Percentiles rank a stretch among this genome's conserved stretches.
Evolutionary conservation across 1,284 basidiomycete species (phyloP).

Genomic region (Microbotryum scabiosae): DNA sequence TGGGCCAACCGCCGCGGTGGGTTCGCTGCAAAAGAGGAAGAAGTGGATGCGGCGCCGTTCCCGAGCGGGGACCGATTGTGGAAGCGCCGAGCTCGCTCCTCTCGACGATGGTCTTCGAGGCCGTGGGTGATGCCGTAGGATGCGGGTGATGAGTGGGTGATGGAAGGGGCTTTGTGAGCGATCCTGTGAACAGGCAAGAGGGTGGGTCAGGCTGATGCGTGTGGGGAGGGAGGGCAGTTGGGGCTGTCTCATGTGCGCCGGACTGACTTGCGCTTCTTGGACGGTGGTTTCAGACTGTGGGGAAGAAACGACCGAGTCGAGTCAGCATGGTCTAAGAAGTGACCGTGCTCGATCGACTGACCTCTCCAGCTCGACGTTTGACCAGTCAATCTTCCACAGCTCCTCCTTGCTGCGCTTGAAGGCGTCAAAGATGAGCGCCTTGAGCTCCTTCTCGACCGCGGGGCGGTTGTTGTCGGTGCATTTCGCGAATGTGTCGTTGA

Average conservation of each 20-base stretch:
- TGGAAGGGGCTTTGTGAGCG: not conserved
- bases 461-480: conserved; percentile 41
- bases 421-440: conserved; percentile 41
- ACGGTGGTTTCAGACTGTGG: conserved; percentile 55
- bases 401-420: conserved; percentile 49
- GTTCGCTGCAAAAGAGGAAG: not conserved
- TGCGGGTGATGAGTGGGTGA: conserved; percentile 20
- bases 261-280: conserved; percentile 51
- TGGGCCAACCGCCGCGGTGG: not conserved
- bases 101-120: conserved; percentile 36
- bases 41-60: not conserved
- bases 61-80: conserved; percentile 1
- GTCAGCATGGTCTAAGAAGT: conserved; percentile 7
- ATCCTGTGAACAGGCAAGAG: not conserved
- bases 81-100: conserved; percentile 25
- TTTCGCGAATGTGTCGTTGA: conserved; percentile 36
- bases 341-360: conserved; percentile 38
- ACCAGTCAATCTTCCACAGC: conserved; percentile 83
- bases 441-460: conserved; percentile 42
- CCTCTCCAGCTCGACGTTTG: conserved; percentile 68
- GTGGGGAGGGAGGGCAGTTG: not conserved
- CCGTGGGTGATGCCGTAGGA: conserved; percentile 6
- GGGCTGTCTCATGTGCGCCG: not conserved
- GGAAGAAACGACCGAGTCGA: conserved; percentile 18
- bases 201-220: not conserved